Percentiles rank a stretch among this genome's conserved stretches.
phyloP scores from a whole-genome alignment of 2,329 filamentous ascomycete genomes.

The Neocatenulostroma microsporum region DNA sequence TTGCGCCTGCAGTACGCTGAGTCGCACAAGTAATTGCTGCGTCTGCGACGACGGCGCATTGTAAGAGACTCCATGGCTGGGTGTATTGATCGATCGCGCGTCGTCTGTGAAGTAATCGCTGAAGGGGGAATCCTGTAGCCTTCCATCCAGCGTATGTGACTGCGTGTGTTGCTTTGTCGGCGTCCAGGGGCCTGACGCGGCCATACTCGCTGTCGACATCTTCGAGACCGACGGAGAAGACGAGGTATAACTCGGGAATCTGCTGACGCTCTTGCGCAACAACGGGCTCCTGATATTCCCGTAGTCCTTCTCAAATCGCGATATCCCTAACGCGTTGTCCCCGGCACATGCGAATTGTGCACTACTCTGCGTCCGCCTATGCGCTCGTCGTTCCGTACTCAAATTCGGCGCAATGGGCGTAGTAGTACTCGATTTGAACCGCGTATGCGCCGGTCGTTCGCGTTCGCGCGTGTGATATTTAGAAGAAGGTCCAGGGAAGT shows the following conservation, averaged over 20 bases:
- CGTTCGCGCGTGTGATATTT: conserved; percentile 23
- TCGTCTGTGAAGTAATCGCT: conserved; percentile 36
- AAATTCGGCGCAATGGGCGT: conserved; percentile 19
- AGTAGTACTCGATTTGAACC: conserved; percentile 17
- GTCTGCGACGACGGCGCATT: conserved; percentile 21
- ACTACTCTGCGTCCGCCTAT: conserved; percentile 20
- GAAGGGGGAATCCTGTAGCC: conserved; percentile 31
- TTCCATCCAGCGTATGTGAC: too few species aligned
- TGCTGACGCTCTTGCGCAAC: too few species aligned
- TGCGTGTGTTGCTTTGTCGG: too few species aligned
- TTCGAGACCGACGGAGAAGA: too few species aligned
- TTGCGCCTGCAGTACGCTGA: conserved; percentile 30
- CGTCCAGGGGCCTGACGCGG: conserved; percentile 16
- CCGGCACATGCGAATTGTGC: conserved; percentile 9
- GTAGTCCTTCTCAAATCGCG: too few species aligned
- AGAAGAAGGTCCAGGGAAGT: conserved; percentile 27
- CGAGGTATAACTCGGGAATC: too few species aligned
- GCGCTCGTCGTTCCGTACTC: conserved; percentile 23
- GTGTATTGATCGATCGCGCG: conserved; percentile 19
- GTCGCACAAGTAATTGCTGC: conserved; percentile 30
- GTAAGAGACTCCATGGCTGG: conserved; percentile 5
- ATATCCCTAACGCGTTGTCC: too few species aligned
- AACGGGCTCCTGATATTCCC: too few species aligned
- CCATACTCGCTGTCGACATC: conserved; percentile 5
- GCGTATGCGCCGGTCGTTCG: conserved; percentile 7